A percentile compares a stretch with the other conserved stretches of the same genome.
These are phyloP conservation scores for Harringtonia aguacate DNA, from an alignment of 2,329 filamentous ascomycete species.

Conservation along the genomic window DNA sequence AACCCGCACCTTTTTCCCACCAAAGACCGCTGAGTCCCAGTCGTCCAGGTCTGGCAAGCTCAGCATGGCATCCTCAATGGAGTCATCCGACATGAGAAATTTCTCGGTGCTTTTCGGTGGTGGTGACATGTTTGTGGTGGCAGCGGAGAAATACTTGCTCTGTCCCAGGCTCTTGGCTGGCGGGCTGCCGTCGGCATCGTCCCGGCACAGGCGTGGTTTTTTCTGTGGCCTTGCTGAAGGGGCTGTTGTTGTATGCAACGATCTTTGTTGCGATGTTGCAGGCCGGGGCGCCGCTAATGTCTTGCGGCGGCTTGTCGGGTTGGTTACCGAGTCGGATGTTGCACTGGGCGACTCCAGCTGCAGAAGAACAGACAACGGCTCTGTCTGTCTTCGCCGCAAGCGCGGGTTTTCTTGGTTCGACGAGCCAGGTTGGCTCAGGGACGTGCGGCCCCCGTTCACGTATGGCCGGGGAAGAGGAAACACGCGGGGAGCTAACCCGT, in stretches of 20 bases:
- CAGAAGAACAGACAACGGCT: slow-evolving; percentile 37
- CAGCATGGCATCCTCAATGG: slow-evolving; percentile 41
- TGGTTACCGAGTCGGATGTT: too few relatives aligned
- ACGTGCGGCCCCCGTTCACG: slow-evolving; percentile 23
- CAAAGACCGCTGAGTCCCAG: slow-evolving; percentile 28
- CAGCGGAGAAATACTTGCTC: slow-evolving; percentile 43
- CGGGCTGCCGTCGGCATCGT: slow-evolving; percentile 17
- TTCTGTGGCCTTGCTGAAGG: slow-evolving; percentile 35
- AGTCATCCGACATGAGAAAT: slow-evolving; percentile 44
- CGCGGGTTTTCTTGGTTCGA: slow-evolving; percentile 18
- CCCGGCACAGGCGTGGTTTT: slow-evolving; percentile 44
- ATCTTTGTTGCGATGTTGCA: not conserved
- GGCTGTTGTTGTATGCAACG: not conserved
- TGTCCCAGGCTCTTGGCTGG: slow-evolving; percentile 21
- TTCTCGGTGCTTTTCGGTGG: slow-evolving; percentile 20
- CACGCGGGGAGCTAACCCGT: slow-evolving; percentile 41
- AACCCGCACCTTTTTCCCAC: slow-evolving; percentile 15
- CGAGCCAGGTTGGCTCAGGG: slow-evolving; percentile 11
- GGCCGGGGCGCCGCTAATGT: slow-evolving; percentile 2
- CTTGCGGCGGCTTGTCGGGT: slow-evolving; percentile 2
- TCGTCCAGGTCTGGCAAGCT: slow-evolving; percentile 40
- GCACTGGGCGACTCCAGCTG: slow-evolving; percentile 1
- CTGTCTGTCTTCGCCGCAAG: slow-evolving; percentile 37
- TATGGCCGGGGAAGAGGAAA: slow-evolving; percentile 51
- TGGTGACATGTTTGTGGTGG: slow-evolving; percentile 6